phyloP scores from a whole-genome alignment of 371 early-diverging fungal species.

The Lichtheimia hyalospora region DNA sequence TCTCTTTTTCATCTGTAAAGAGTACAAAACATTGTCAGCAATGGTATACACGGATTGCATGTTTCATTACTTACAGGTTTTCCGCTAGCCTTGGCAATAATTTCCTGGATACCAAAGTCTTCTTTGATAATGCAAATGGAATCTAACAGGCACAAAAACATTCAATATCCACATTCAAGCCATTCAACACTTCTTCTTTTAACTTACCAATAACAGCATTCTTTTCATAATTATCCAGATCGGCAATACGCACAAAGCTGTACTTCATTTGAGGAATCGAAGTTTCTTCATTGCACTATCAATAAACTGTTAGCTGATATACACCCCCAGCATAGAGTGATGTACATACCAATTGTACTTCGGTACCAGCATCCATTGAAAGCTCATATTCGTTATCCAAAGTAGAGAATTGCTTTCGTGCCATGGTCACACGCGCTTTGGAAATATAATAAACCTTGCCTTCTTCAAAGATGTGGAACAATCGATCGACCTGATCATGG shows the following conservation, averaged over 20 bases:
- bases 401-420: conserved; percentile 83
- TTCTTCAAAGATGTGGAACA: conserved; percentile 72
- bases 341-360: conserved; percentile 57
- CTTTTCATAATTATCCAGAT: conserved; percentile 65
- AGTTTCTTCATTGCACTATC: conserved; percentile 61
- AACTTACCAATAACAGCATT: conserved; percentile 64
- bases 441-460: conserved; percentile 87
- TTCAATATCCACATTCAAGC: background rate
- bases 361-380: conserved; percentile 68
- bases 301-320: background rate
- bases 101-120: conserved; percentile 57
- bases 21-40: background rate
- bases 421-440: conserved; percentile 80
- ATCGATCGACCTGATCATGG: conserved; percentile 74
- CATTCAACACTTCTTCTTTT: background rate
- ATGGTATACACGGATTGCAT: too few species aligned
- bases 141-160: conserved; percentile 45
- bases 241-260: conserved; percentile 66
- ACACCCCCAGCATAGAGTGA: background rate
- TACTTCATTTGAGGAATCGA: conserved; percentile 70
- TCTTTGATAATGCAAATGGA: conserved; percentile 81
- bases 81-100: conserved; percentile 70
- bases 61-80: conserved; percentile 53
- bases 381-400: conserved; percentile 94
- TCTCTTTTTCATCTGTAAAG: conserved; percentile 72